Base-by-base conservation (phyloP, 2,329 filamentous ascomycete species). In the Sclerotinia glacialis region DNA sequence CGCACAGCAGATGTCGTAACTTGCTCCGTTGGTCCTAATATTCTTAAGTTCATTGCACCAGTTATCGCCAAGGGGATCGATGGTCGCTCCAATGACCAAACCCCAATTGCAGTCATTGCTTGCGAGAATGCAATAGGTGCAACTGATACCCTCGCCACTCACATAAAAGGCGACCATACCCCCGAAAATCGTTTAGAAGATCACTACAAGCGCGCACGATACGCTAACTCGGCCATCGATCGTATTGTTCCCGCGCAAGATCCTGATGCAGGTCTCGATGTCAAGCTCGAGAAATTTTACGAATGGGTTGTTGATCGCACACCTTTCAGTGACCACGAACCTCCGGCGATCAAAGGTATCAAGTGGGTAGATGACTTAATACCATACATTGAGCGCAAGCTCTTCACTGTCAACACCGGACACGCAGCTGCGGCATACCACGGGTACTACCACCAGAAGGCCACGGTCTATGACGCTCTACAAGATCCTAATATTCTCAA, bases 351-450 rank as follows among this genome's bases (percentile, higher is more conserved):
- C 75, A 80, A 95, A 72, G 94, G 93, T 68, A 89, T 98, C 77
- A 91, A 96, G 81, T 97, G 92, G 87, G 95, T 98, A 68, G 88
- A 92, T 71, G 85, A 98, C 80, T 87, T 99, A 40, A 85, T 89
- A 77, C 95, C 95, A 67, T 99, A 94, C 82, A 98, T 99, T 75
- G 95, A 99, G 87, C 93, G 95, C 79, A 99, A 99, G 86, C 89
- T 99, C 71, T 99, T 93, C 85, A 99, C 95, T 28, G 94, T 99
- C 85, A 99, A 99, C 86, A 99, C 95, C 28, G 91, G 93, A 66
- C 95, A 99, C 78, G 95, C 95, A 68, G 96, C 94, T 9, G 93
- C 93, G 26, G 94, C 95, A 68, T 98, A 98, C 85, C 93, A 95
- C 79, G 94, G 93, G 65, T 91, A 96, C 85, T 85, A 93, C 81